Evolutionary conservation across 768 basidiomycete species (phyloP).

Genomic region (Lepiota brunneoincarnata): DNA sequence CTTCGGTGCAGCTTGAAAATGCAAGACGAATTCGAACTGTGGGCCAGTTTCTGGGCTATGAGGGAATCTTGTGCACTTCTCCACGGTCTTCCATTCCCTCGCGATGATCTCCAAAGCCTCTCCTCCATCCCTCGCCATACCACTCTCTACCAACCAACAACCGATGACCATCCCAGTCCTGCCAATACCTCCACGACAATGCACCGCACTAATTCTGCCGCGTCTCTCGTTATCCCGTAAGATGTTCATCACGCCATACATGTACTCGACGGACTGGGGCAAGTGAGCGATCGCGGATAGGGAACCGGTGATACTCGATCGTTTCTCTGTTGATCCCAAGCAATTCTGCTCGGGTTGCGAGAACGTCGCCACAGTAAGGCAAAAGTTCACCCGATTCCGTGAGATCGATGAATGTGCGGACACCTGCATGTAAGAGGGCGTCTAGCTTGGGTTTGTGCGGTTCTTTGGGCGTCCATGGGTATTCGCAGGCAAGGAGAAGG

Average conservation of each 20-base stretch:
- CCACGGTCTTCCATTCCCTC: constrained; percentile 69
- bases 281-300: constrained; percentile 72
- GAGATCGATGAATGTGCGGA: constrained; percentile 81
- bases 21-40: constrained; percentile 72
- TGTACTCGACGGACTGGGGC: constrained; percentile 56
- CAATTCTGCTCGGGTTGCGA: constrained; percentile 48
- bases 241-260: constrained; percentile 57
- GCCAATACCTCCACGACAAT: constrained; percentile 79
- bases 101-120: constrained; percentile 67
- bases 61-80: constrained; percentile 74
- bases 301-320: constrained; percentile 77
- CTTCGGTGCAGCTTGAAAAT: constrained; percentile 36
- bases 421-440: constrained; percentile 65
- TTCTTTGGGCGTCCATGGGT: constrained; percentile 68
- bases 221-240: constrained; percentile 57
- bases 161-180: constrained; percentile 62
- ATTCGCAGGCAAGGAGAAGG: constrained; percentile 74
- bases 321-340: constrained; percentile 52
- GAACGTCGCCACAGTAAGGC: constrained; percentile 52
- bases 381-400: constrained; percentile 78
- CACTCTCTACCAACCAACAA: constrained; percentile 75
- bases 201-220: constrained; percentile 66
- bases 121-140: constrained; percentile 55
- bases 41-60: constrained; percentile 79
- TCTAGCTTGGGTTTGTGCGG: constrained; percentile 66